Conservation (phyloP, 2,329 filamentous ascomycete species). For the Penicillium sp. region DNA sequence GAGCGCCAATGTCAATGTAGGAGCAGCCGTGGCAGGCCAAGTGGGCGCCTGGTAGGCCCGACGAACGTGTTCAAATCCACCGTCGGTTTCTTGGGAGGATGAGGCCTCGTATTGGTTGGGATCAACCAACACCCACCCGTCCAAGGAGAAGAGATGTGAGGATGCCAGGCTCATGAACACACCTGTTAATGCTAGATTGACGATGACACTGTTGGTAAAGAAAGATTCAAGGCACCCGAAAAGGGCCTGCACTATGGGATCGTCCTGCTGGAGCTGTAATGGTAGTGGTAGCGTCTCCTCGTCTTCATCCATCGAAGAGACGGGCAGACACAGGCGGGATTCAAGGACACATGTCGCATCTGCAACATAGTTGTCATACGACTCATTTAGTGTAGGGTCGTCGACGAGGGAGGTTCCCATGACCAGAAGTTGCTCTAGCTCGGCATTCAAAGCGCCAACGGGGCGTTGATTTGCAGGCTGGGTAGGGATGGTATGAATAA, state of each 20-base stretch:
- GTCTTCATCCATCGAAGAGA: conserved; percentile 28
- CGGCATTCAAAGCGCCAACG: conserved; percentile 41
- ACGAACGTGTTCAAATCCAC: conserved; percentile 28
- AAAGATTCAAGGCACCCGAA: conserved; percentile 69
- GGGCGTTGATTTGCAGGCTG: conserved; percentile 32
- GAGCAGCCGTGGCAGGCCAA: conserved; percentile 48
- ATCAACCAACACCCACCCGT: conserved; percentile 83
- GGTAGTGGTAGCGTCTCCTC: conserved; percentile 59
- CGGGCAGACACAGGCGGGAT: conserved; percentile 35
- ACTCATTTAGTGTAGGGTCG: conserved; percentile 40
- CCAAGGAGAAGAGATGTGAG: conserved; percentile 79
- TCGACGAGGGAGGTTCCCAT: conserved; percentile 40
- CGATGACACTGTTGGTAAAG: conserved; percentile 86
- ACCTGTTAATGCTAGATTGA: conserved; percentile 84
- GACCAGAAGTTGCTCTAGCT: conserved; percentile 39
- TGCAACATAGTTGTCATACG: conserved; percentile 45
- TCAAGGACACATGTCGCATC: conserved; percentile 54
- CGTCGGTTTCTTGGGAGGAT: conserved; percentile 27
- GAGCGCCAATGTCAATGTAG: conserved; percentile 55
- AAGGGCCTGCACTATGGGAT: conserved; percentile 54
- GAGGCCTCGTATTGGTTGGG: conserved; percentile 56
- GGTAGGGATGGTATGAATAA: conserved; percentile 59
- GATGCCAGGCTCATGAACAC: conserved; percentile 76
- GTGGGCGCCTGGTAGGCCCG: conserved; percentile 45
- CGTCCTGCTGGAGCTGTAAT: conserved; percentile 64